These are phyloP conservation scores for Setaria viridis DNA, from an alignment of 202 grass and related monocot species.

Conservation along the genomic window DNA sequence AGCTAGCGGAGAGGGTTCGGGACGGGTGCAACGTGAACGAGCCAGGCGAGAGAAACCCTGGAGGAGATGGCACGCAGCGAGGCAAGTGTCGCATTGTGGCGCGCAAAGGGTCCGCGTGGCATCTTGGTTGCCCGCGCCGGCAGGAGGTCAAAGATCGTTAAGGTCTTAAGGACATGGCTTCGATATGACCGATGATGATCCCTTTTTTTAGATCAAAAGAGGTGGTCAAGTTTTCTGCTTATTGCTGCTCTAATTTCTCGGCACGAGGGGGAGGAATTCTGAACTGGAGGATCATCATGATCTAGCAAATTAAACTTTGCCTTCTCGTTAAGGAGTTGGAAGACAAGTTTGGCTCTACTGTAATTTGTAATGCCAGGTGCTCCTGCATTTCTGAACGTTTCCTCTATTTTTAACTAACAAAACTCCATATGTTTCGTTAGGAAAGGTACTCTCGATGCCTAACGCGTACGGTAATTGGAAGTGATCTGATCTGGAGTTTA, in stretches of 20 bases:
- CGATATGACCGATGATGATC: neutral
- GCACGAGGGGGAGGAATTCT: neutral
- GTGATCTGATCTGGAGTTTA: no score
- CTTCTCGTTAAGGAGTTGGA: neutral
- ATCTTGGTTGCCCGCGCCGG: neutral
- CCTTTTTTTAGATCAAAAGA: neutral
- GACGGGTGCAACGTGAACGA: neutral
- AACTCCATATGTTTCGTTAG: neutral
- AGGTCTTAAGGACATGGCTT: neutral
- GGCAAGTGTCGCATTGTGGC: neutral
- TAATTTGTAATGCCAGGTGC: neutral
- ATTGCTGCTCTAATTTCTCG: neutral
- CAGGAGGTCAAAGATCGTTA: neutral
- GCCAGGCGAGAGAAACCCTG: neutral
- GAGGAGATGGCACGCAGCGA: constrained; percentile 2
- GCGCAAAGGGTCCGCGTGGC: neutral
- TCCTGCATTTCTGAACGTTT: neutral
- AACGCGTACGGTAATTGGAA: no score
- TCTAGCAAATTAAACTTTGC: neutral
- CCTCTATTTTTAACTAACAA: neutral
- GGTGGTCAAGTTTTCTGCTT: neutral
- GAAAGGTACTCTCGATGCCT: neutral
- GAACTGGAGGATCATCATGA: neutral
- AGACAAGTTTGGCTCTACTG: neutral
- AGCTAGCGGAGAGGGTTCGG: neutral